Percentiles rank a stretch among this genome's conserved stretches.
Conservation (phyloP, 2,329 filamentous ascomycete genomes). For the Sclerotinia borealis region DNA sequence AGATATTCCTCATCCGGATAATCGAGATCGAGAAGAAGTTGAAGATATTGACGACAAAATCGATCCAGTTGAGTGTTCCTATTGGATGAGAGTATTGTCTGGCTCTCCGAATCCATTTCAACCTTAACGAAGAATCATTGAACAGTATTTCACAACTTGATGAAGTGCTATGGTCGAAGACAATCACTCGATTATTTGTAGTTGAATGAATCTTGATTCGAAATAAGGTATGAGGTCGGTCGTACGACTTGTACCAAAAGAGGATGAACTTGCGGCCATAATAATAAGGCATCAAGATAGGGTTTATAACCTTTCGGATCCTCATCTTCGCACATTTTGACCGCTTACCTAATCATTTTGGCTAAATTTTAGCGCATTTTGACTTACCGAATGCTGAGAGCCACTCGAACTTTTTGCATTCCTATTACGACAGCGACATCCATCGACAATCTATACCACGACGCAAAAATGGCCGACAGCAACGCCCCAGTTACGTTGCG, state of each 20-base stretch:
- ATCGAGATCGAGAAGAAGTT: constrained; percentile 59
- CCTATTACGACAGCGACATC: constrained; percentile 26
- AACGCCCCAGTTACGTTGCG: constrained; percentile 75
- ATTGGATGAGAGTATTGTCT: background rate
- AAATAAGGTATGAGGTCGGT: background rate
- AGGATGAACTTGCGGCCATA: background rate
- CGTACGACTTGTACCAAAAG: background rate
- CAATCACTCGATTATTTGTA: constrained; percentile 9
- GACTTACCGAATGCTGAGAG: constrained; percentile 16
- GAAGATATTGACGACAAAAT: constrained; percentile 72
- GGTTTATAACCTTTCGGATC: constrained; percentile 16
- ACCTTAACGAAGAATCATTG: background rate
- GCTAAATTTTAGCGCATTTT: constrained; percentile 19
- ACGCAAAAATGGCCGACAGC: constrained; percentile 78
- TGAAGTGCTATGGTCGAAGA: background rate
- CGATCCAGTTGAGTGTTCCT: constrained; percentile 38
- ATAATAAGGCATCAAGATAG: constrained; percentile 19
- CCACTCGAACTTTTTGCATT: constrained; percentile 18
- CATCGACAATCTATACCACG: constrained; percentile 28
- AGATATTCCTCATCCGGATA: constrained; percentile 58
- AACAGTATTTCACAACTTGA: constrained; percentile 2
- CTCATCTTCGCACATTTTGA: constrained; percentile 14
- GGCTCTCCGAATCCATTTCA: background rate
- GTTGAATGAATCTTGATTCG: background rate
- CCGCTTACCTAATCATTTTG: constrained; percentile 18